A percentile compares a stretch with the other conserved stretches of the same genome.
These are phyloP conservation scores for Mollisia scopiformis DNA, from an alignment of 2,329 filamentous ascomycete genomes.

Conservation along the genomic window DNA sequence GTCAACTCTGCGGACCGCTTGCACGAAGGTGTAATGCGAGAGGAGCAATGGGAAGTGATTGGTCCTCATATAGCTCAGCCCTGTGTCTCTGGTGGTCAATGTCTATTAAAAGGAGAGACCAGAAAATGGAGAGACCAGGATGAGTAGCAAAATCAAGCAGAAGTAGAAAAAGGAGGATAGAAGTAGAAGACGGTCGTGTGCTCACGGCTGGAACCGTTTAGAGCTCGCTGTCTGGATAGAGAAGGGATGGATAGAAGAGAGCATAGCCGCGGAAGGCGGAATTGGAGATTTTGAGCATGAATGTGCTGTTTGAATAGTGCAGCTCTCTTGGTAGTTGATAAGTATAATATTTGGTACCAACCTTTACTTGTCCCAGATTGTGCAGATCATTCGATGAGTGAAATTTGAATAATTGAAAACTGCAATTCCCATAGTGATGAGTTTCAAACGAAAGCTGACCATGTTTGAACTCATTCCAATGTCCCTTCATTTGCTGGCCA, in stretches of 20 bases:
- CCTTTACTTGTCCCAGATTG: neutral
- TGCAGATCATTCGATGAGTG: neutral
- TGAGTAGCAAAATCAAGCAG: conserved; percentile 1
- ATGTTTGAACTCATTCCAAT: too few species aligned
- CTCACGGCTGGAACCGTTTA: conserved; percentile 5
- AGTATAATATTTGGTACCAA: conserved; percentile 7
- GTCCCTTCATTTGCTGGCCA: too few species aligned
- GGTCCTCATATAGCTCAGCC: conserved; percentile 29
- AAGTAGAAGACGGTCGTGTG: conserved; percentile 8
- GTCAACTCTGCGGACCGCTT: conserved; percentile 29
- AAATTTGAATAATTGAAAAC: too few species aligned
- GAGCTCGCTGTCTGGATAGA: conserved; percentile 7
- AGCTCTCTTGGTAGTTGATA: conserved; percentile 7
- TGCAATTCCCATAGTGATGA: too few species aligned
- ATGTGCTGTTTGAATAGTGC: neutral
- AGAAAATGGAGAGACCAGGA: conserved; percentile 17
- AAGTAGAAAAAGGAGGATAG: conserved; percentile 11
- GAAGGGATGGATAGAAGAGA: neutral
- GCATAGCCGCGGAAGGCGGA: conserved; percentile 6
- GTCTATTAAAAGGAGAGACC: conserved; percentile 22
- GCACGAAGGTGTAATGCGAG: conserved; percentile 20
- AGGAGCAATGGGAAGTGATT: conserved; percentile 29
- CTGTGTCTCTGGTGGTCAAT: conserved; percentile 21
- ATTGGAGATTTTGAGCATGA: neutral
- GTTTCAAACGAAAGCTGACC: too few species aligned